Evolutionary conservation across 2,329 filamentous ascomycete species (phyloP).

Genomic region (Cladosporium phlei): DNA sequence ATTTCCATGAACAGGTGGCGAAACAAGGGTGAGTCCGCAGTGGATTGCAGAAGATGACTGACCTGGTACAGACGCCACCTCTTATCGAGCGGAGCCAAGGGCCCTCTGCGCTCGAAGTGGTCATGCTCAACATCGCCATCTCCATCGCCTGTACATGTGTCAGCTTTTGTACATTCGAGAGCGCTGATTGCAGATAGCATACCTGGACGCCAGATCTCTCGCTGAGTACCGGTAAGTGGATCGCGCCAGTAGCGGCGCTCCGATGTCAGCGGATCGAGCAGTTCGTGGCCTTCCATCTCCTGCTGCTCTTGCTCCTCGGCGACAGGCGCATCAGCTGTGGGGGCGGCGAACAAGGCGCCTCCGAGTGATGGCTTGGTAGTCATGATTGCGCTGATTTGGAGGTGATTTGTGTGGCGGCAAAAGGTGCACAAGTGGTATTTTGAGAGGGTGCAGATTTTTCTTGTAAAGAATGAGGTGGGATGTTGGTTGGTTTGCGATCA

Average conservation of each 20-base stretch:
- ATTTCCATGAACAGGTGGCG: too few species aligned
- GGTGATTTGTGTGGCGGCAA: too few species aligned
- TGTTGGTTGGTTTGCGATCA: too few species aligned
- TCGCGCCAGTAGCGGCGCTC: constrained; percentile 24
- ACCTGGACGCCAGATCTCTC: constrained; percentile 36
- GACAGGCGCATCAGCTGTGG: not conserved
- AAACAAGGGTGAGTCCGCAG: not conserved
- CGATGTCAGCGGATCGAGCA: constrained; percentile 19
- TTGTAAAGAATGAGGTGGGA: too few species aligned
- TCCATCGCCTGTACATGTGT: constrained; percentile 25
- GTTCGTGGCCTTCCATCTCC: not conserved
- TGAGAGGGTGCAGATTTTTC: too few species aligned
- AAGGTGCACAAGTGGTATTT: too few species aligned
- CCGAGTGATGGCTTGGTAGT: not conserved
- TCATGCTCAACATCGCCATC: constrained; percentile 32
- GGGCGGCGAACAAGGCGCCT: too few species aligned
- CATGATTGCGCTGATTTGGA: too few species aligned
- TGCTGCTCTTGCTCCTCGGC: not conserved
- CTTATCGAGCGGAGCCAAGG: constrained; percentile 19
- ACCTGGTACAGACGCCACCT: constrained; percentile 39
- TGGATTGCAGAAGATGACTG: not conserved
- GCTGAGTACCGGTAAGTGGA: constrained; percentile 21
- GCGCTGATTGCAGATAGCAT: not conserved
- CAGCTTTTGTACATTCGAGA: not conserved
- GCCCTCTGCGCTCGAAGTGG: constrained; percentile 24